Base-by-base conservation (phyloP, 1,284 basidiomycete species). In the Austroboletus niveus region DNA sequence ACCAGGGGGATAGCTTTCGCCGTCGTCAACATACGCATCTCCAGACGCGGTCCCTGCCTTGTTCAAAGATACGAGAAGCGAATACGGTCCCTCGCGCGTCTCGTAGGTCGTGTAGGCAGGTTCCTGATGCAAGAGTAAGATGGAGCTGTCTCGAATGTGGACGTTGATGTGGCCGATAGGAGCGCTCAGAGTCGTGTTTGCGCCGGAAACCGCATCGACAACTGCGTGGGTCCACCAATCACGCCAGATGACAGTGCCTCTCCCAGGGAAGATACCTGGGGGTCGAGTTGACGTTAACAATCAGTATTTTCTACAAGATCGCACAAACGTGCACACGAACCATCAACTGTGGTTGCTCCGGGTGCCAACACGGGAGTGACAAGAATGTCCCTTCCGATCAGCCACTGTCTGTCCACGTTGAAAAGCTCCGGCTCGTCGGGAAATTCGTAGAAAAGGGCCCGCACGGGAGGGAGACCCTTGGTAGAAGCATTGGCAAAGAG, bases 391-490 rank as follows among this genome's bases (percentile, higher is more conserved):
- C 17, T 17, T 17, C 17, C 17, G 50, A 91, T 71, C 57, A 92
- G 65, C 71, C 86, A 92, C 64, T 92, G 89, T 24, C 72, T 70
- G 58, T 89, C 85, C 20, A 88, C 70, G 17, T 64, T 68, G 60
- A 86, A 85, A 2, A 87, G 71, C 54, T 84, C 79, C 0, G 80
- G 76, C 55, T 90, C 84, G 48, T 85, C 70, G 1, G 85, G 84
- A 70, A 89, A 91, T 63, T 90, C 84, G 61, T 80, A 90, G 73
- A 87, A 90, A 40, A 92, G 73, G 1, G 89, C 84, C 40, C 83
- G 79, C 30, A 92, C 70, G 9, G 84, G 81, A 0, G 89, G 88
- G 2, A 83, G 80, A 10, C 89, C 89, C 32, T 68, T 64, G 8
- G 70, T 71, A 6, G 83, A 84, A 1, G 85, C 74, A 50, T 89